These are phyloP conservation scores for Glomus cerebriforme DNA, from an alignment of 192 early-diverging fungal species.

Conservation along the genomic window DNA sequence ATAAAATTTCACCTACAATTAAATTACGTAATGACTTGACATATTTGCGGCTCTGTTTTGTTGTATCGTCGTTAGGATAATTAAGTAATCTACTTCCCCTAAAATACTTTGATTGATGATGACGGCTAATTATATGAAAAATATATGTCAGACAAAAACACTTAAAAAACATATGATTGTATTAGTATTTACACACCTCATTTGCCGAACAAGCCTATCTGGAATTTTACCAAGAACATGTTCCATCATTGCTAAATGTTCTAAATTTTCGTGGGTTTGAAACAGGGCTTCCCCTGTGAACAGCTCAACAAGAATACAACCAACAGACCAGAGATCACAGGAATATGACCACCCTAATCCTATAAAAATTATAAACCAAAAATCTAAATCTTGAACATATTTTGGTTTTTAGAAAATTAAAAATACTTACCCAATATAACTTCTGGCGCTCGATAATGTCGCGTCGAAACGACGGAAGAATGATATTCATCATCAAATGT, in stretches of 20 bases:
- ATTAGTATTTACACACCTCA: conserved; percentile 40
- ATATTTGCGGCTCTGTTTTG: conserved; percentile 58
- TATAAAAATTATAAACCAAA: conserved; percentile 20
- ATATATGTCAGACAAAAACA: conserved; percentile 10
- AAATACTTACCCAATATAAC: conserved; percentile 75
- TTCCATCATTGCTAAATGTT: conserved; percentile 98
- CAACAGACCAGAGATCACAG: conserved; percentile 97
- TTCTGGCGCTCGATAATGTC: conserved; percentile 97
- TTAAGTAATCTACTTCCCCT: conserved; percentile 43
- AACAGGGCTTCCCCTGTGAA: conserved; percentile 94
- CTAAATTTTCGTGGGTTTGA: conserved; percentile 96
- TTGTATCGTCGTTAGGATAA: conserved; percentile 61
- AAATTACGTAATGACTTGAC: conserved; percentile 61
- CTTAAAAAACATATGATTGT: too few species aligned
- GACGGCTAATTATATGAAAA: conserved; percentile 34
- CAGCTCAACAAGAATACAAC: conserved; percentile 96
- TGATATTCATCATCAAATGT: conserved; percentile 94
- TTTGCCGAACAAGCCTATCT: conserved; percentile 56
- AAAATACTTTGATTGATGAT: conserved; percentile 55
- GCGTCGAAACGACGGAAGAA: conserved; percentile 85
- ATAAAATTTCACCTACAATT: conserved; percentile 40
- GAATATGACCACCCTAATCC: conserved; percentile 91
- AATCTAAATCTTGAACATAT: neutral
- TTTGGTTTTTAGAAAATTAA: neutral
- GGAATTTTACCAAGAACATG: conserved; percentile 80